phyloP scores from a whole-genome alignment of 257 asterid genomes.

The Ballota nigra region DNA sequence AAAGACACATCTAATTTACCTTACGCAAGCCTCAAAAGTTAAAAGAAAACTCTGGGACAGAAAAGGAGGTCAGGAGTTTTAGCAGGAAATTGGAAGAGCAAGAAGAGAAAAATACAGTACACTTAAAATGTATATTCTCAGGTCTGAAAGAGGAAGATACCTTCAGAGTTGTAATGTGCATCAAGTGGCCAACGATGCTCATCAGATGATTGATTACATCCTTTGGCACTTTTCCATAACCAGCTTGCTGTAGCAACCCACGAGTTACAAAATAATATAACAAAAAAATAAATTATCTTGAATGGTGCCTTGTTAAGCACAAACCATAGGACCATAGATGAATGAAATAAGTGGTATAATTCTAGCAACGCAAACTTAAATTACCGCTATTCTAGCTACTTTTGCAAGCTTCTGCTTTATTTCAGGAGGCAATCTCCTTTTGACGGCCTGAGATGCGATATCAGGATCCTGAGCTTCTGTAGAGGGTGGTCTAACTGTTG shows the following conservation, averaged over 20 bases:
- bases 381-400: constrained; percentile 83
- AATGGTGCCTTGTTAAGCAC: constrained; percentile 1
- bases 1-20: constrained; percentile 6
- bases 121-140: not conserved
- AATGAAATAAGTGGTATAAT: constrained; percentile 13
- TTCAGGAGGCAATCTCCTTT: constrained; percentile 74
- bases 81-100: too few relatives aligned
- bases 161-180: constrained; percentile 78
- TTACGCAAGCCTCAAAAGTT: not conserved
- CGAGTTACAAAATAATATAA: not conserved
- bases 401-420: constrained; percentile 73
- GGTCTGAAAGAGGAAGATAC: constrained; percentile 34
- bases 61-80: too few relatives aligned
- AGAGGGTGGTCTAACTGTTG: constrained; percentile 70
- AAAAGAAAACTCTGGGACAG: too few relatives aligned
- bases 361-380: too few relatives aligned
- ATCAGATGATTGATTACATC: constrained; percentile 68
- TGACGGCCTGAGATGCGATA: constrained; percentile 65
- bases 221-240: constrained; percentile 61
- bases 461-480: constrained; percentile 64
- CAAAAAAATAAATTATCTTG: constrained; percentile 2
- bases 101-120: too few relatives aligned
- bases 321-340: constrained; percentile 5
- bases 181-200: constrained; percentile 85
- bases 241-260: constrained; percentile 60